Conservation (phyloP, 371 early-diverging fungal species). For the Zancudomyces culisetae region DNA sequence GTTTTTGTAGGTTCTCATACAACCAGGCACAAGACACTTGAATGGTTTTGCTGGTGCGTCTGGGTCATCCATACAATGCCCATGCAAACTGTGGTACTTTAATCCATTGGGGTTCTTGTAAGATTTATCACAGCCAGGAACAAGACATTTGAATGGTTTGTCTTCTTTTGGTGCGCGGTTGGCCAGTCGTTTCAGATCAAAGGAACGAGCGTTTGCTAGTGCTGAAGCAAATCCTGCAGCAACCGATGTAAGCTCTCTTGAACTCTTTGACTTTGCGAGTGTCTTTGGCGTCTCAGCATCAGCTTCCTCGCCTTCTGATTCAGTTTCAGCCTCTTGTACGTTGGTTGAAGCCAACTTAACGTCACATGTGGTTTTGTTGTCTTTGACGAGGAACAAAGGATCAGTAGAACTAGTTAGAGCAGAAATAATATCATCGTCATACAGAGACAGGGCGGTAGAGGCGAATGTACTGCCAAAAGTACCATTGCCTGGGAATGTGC, state of each 20-base stretch:
- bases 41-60: constrained; percentile 58
- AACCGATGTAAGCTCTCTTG: constrained; percentile 16
- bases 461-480: constrained; percentile 5
- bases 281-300: background rate
- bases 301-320: background rate
- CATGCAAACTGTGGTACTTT: constrained; percentile 80
- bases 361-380: background rate
- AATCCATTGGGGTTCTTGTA: constrained; percentile 98
- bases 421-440: constrained; percentile 27
- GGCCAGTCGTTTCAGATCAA: constrained; percentile 21
- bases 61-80: constrained; percentile 40
- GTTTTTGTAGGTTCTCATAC: constrained; percentile 92
- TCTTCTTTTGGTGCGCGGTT: constrained; percentile 27
- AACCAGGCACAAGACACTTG: constrained; percentile 62
- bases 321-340: background rate
- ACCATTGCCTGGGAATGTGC: background rate
- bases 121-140: constrained; percentile 70
- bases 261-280: background rate
- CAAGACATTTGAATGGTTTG: constrained; percentile 62
- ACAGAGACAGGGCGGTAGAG: constrained; percentile 17
- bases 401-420: constrained; percentile 24
- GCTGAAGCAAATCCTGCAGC: constrained; percentile 26
- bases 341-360: background rate
- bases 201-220: constrained; percentile 25
- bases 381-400: constrained; percentile 14